Evolutionary conservation across 768 basidiomycete genomes (phyloP), one percentile per base, ranked within the genome.

Genomic region (Gelatoporia subvermispora): DNA sequence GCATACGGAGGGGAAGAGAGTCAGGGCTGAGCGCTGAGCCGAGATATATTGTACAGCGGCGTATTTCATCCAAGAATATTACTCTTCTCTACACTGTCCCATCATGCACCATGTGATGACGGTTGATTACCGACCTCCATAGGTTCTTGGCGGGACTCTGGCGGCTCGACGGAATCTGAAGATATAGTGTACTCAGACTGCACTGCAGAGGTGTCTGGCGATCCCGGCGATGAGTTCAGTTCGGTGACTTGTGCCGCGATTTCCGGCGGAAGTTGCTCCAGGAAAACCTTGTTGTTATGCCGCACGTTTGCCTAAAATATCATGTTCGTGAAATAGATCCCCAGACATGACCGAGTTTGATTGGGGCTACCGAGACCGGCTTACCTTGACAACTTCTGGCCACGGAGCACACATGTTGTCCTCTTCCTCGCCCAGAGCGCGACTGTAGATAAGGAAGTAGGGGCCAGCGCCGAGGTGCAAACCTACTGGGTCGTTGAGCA

Each of bases 391-490:
- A 11, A 41, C 16, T 8, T 64, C 60, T 5, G 64, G 67, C 66
- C 68, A 70, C 7, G 55, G 56, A 16, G 57, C 40, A 1, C 53
- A 59, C 20, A 41, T 49, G 35, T 54, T 53, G 44, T 57, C 61
- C 28, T 58, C 56, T 11, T 51, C 55, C 10, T 55, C 61, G 7
- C 66, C 52, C 2, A 69, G 20, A 2, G 60, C 64, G 15, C 67
- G 71, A 28, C 74, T 76, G 64, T 91, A 92, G 31, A 92, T 63
- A n/a, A 92, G 68, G 57, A 91, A 65, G 63, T 85, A 89, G 1
- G 89, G 88, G 1, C 89, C 89, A 17, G 85, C 85, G 15, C 79
- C 76, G 4, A 89, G 74, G 58, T 89, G 87, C 25, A 90, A 65
- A 0, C 90, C 89, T 3, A 78, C 72, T 3, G 80, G 66, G 51